Conservation (phyloP, 495 filamentous ascomycete species). For the Baudoinia panamericana region DNA sequence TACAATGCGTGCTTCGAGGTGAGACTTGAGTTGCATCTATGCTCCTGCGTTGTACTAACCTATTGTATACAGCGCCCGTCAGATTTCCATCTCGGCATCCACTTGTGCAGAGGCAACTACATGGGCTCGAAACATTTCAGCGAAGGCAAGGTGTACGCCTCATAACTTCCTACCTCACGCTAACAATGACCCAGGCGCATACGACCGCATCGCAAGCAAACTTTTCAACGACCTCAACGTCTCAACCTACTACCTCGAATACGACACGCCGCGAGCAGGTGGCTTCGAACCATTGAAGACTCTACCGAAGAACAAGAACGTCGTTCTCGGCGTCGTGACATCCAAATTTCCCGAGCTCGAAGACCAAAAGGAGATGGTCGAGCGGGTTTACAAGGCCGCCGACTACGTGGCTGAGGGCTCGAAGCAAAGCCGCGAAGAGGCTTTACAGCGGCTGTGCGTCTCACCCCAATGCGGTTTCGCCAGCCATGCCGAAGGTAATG, state of each 20-base stretch:
- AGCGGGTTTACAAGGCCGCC: slow-evolving; percentile 52
- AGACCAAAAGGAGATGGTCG: slow-evolving; percentile 60
- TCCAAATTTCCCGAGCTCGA: slow-evolving; percentile 63
- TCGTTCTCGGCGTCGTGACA: slow-evolving; percentile 63
- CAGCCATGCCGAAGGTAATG: slow-evolving; percentile 48
- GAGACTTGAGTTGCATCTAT: slow-evolving; percentile 29
- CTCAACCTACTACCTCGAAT: slow-evolving; percentile 73
- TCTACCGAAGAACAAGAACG: slow-evolving; percentile 59
- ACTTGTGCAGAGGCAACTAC: slow-evolving; percentile 74
- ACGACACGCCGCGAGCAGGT: slow-evolving; percentile 62
- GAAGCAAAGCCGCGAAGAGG: slow-evolving; percentile 32
- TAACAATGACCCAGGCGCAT: too few species aligned
- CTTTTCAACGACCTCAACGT: slow-evolving; percentile 65
- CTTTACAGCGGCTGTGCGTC: slow-evolving; percentile 51
- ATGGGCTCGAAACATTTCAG: slow-evolving; percentile 65
- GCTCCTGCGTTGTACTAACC: neutral
- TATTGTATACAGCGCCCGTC: slow-evolving; percentile 22
- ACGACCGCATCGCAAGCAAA: slow-evolving; percentile 67
- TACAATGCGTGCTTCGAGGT: slow-evolving; percentile 62
- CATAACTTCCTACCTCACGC: too few species aligned
- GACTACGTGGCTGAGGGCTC: slow-evolving; percentile 57
- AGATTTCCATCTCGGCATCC: slow-evolving; percentile 41
- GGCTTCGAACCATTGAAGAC: slow-evolving; percentile 66
- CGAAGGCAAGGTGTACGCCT: too few species aligned
- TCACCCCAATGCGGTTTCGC: slow-evolving; percentile 74